Evolutionary conservation across 257 asterid species (phyloP).

Genomic region (Solanum megistacrolobum): DNA sequence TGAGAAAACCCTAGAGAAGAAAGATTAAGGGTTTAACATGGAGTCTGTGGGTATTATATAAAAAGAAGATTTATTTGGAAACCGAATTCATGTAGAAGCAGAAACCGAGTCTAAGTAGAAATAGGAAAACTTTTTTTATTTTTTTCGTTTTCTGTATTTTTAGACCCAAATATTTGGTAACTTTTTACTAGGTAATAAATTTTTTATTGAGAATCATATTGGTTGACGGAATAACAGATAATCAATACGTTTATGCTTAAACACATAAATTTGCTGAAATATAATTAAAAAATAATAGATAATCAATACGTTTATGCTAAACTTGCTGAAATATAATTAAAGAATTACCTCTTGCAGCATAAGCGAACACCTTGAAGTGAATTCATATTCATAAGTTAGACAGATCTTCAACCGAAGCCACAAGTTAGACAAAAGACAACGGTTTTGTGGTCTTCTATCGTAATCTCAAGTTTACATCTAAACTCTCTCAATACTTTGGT

Average conservation of each 20-base stretch:
- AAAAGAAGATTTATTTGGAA: background rate
- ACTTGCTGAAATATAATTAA: background rate
- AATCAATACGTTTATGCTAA: background rate
- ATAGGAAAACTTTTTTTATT: background rate
- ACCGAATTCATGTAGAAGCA: background rate
- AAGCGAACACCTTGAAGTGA: background rate
- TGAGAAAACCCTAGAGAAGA: background rate
- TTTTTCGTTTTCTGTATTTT: background rate
- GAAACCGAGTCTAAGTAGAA: background rate
- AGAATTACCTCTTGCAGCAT: background rate
- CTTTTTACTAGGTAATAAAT: background rate
- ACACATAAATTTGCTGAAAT: background rate
- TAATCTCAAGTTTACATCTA: no score
- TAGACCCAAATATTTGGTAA: background rate
- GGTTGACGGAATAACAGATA: no score
- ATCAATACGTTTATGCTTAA: background rate
- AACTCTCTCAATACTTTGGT: background rate
- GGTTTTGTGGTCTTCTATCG: no score
- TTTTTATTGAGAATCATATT: background rate
- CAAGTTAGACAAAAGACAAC: background rate
- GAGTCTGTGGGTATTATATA: background rate
- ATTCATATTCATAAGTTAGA: background rate
- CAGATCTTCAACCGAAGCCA: background rate
- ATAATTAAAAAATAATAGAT: no score
- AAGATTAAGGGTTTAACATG: background rate